These are phyloP conservation scores for Rhodotorula sp. DNA, from an alignment of 1,284 basidiomycete genomes.

Conservation along the genomic window DNA sequence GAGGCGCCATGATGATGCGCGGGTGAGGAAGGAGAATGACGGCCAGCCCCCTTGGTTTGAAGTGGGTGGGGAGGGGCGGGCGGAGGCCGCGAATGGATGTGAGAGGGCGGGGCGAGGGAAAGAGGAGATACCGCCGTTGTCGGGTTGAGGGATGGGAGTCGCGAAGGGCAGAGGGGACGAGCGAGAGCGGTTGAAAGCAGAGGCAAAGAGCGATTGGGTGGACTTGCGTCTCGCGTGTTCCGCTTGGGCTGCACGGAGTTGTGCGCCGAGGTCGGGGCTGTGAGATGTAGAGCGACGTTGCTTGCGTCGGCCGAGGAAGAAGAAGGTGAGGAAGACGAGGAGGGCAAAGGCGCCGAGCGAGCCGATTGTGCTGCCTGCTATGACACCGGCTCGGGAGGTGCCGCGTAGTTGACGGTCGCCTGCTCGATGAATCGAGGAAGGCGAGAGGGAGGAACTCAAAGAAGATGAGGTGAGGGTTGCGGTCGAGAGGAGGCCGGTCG, in stretches of 20 bases:
- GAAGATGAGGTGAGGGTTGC: neutral
- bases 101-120: neutral
- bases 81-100: neutral
- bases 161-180: neutral
- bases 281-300: neutral
- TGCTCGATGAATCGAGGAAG: neutral
- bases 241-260: neutral
- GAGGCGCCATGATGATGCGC: slow-evolving; percentile 22
- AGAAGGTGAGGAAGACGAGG: neutral
- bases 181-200: neutral
- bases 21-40: neutral
- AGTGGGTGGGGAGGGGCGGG: neutral
- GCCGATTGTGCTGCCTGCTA: slow-evolving; percentile 6
- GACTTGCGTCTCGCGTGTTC: neutral
- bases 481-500: neutral
- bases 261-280: neutral
- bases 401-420: neutral
- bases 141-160: neutral
- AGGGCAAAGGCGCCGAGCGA: neutral
- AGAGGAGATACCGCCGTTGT: neutral
- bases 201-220: neutral
- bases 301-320: neutral
- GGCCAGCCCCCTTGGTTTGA: too few species aligned
- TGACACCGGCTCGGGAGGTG: neutral
- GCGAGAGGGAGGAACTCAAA: neutral